Evolutionary conservation across 2,329 filamentous ascomycete genomes (phyloP), one percentile per base, ranked within the genome.

Genomic region (Calonectria ilicicola): DNA sequence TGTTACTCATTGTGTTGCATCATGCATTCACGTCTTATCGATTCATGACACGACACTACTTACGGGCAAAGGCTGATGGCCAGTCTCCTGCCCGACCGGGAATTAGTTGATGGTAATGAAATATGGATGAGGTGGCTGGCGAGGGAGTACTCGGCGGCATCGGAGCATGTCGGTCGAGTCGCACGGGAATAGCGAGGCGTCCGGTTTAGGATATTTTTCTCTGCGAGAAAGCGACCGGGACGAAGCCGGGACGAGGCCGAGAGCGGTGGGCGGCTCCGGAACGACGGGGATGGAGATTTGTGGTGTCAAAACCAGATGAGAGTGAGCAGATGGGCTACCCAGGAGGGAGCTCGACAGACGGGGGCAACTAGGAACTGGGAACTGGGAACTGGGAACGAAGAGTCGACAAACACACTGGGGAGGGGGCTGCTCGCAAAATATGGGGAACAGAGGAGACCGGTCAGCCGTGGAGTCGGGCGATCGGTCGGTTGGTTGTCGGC

Each of bases 91-190:
- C 62, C 75, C 60, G 70, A n/a, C 67, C 49, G 65, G 74, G 74
- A 72, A 73, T 73, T 78, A 73, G 63, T 75, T 66, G 64, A 75
- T 79, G 74, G 76, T 78, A 67, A 74, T 70, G 66, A 60, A 67
- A 44, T 60, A 60, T 63, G 53, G n/a, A 46, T 44, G 47, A 72
- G 46, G 44, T 74, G 49, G 69, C 69, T 64, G 60, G 67, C 62
- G 62, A 68, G 69, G 44, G 58, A 63, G 40, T 58, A 23, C 64
- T 64, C 27, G 67, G 65, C 69, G 69, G 46, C 51, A 74, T 77
- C 77, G 77, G 77, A 73, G 74, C 67, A 73, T 69, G 58, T 75
- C 77, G 75, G 77, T 64, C 32, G 42, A 58, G 65, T 35, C 26
- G n/a, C 40, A 49, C 26, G 62, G 23, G 32, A 9, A 38, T 15